These are phyloP conservation scores for Termitomyces titanicus DNA, from an alignment of 768 basidiomycete species.

Conservation along the genomic window DNA sequence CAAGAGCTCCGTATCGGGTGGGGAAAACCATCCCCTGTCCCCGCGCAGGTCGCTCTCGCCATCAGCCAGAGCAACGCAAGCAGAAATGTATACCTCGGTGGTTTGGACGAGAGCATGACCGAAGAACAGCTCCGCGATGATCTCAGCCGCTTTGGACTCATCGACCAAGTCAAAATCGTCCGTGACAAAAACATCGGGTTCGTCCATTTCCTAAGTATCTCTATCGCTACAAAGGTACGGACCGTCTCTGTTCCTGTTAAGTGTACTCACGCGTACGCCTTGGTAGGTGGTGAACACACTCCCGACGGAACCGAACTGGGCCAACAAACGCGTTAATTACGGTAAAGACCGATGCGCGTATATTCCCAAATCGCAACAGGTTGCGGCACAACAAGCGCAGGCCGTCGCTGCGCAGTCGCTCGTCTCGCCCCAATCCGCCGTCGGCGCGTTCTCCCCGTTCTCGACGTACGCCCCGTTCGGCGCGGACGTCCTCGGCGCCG, in stretches of 20 bases:
- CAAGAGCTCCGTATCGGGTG: constrained; percentile 99
- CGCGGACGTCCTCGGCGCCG: constrained; percentile 37
- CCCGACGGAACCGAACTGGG: constrained; percentile 90
- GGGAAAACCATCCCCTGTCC: constrained; percentile 93
- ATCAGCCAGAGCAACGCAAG: constrained; percentile 92
- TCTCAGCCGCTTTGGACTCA: constrained; percentile 87
- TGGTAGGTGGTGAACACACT: constrained; percentile 87
- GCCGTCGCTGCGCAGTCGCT: constrained; percentile 78
- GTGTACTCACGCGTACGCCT: too few species aligned
- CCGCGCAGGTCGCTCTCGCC: constrained; percentile 79
- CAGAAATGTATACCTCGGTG: constrained; percentile 95
- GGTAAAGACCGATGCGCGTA: constrained; percentile 99
- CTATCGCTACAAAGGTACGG: constrained; percentile 96
- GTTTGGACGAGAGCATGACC: constrained; percentile 83
- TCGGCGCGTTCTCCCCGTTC: constrained; percentile 39
- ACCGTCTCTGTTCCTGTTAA: constrained; percentile 23
- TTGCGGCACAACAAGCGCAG: constrained; percentile 81
- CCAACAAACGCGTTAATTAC: constrained; percentile 94
- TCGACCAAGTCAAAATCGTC: constrained; percentile 99
- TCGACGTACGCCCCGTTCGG: constrained; percentile 52
- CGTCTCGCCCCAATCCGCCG: constrained; percentile 51
- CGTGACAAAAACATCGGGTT: constrained; percentile 99
- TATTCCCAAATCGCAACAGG: constrained; percentile 93
- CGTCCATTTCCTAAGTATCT: constrained; percentile 96
- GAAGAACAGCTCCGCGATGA: constrained; percentile 93